A percentile compares a stretch with the other conserved stretches of the same genome.
These are phyloP conservation scores for Saposhnikovia divaricata DNA, from an alignment of 129 eudicot genomes.

Conservation along the genomic window DNA sequence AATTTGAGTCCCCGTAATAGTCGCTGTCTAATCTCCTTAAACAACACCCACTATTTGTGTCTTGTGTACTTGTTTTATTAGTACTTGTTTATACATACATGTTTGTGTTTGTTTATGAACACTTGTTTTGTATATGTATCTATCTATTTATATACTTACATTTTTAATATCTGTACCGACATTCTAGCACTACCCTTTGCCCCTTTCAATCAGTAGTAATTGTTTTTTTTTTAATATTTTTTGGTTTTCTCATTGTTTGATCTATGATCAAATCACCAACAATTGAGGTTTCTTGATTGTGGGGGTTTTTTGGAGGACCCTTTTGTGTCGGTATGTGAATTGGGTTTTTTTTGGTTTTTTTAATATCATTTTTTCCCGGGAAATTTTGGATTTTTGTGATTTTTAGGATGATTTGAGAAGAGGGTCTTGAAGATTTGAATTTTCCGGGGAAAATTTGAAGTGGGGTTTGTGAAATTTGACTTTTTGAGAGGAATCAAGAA, in stretches of 20 bases:
- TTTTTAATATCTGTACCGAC: constrained; percentile 9
- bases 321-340: constrained; percentile 7
- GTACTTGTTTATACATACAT: neutral
- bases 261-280: constrained; percentile 1
- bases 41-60: neutral
- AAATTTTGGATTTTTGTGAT: constrained; percentile 1
- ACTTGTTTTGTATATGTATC: neutral
- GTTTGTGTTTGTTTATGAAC: neutral
- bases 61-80: neutral
- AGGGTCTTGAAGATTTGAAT: constrained; percentile 16
- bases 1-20: constrained; percentile 17
- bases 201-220: neutral
- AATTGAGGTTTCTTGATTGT: neutral
- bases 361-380: constrained; percentile 2
- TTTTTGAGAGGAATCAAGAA: constrained; percentile 1
- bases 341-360: neutral
- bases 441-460: constrained; percentile 23
- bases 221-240: neutral
- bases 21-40: constrained; percentile 15
- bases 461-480: constrained; percentile 12
- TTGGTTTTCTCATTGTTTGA: neutral
- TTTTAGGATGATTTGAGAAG: constrained; percentile 3
- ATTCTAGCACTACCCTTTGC: constrained; percentile 3
- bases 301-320: neutral
- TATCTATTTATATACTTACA: neutral